A percentile compares a stretch with the other conserved stretches of the same genome.
Evolutionary conservation across 2,329 filamentous ascomycete species (phyloP).

Genomic region (Tolypocladium inflatum): DNA sequence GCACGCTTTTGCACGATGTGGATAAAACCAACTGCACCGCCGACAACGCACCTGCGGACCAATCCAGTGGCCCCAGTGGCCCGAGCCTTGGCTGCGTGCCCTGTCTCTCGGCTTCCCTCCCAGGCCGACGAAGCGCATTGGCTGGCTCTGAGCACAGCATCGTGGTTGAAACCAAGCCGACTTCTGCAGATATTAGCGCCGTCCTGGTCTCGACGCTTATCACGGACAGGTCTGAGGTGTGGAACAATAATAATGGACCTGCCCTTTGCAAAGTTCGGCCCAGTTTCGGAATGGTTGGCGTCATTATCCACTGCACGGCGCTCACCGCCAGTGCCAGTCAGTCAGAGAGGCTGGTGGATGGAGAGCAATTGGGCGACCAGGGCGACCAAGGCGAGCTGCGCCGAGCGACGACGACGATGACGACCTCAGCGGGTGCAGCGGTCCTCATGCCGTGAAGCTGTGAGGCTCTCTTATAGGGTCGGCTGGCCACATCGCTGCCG

Average conservation of each 20-base stretch:
- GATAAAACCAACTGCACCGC: neutral
- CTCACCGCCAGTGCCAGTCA: neutral
- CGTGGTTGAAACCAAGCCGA: neutral
- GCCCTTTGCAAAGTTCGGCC: neutral
- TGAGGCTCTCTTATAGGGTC: neutral
- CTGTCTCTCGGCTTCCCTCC: neutral
- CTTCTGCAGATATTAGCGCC: slow-evolving; percentile 2
- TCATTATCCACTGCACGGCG: neutral
- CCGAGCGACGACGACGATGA: neutral
- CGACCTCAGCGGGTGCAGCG: neutral
- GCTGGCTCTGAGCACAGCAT: neutral
- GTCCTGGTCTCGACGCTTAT: slow-evolving; percentile 1
- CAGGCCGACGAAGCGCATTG: neutral
- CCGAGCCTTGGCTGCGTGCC: neutral
- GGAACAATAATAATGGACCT: neutral
- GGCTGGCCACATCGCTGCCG: neutral
- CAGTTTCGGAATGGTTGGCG: neutral
- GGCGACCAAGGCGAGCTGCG: neutral
- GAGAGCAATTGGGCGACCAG: neutral
- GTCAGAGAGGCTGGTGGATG: neutral
- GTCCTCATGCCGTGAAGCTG: neutral
- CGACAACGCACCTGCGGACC: neutral
- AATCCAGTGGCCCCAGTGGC: neutral
- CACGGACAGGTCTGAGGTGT: neutral
- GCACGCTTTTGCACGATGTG: neutral